phyloP scores from a whole-genome alignment of 2,329 filamentous ascomycete genomes.

The Trichoderma harzianum region DNA sequence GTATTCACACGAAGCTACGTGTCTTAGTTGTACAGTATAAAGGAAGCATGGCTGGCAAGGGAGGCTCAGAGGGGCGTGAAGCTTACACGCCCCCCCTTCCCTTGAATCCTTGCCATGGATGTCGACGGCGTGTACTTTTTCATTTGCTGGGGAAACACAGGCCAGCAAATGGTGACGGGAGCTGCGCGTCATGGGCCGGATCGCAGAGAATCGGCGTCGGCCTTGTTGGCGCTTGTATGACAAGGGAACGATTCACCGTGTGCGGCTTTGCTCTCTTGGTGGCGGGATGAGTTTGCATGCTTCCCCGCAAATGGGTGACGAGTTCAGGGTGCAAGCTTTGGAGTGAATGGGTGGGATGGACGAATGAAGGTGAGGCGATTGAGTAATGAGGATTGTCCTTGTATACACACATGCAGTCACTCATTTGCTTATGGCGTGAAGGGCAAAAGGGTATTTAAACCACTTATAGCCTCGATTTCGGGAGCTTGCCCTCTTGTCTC shows the following conservation, averaged over 20 bases:
- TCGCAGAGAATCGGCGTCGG: background rate
- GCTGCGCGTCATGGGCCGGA: slow-evolving; percentile 6
- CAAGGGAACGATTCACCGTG: background rate
- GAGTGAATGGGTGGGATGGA: background rate
- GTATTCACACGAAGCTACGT: background rate
- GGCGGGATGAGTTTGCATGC: background rate
- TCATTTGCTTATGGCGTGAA: background rate
- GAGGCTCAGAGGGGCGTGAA: background rate
- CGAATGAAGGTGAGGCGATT: background rate
- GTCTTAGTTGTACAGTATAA: background rate
- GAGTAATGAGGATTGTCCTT: background rate
- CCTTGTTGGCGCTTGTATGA: background rate
- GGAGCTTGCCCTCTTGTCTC: background rate
- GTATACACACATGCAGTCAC: background rate
- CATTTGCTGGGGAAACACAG: background rate
- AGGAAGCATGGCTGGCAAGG: background rate
- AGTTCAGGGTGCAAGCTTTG: background rate
- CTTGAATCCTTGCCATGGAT: background rate
- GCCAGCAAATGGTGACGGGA: slow-evolving; percentile 5
- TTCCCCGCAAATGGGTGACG: background rate
- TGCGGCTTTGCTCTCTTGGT: background rate
- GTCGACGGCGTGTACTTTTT: background rate
- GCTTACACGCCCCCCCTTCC: background rate
- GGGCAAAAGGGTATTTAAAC: background rate
- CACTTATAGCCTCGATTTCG: background rate